Percentiles rank a stretch among this genome's conserved stretches.
These are phyloP conservation scores for Calocybe gambosa DNA, from an alignment of 1,284 basidiomycete species.

Conservation along the genomic window DNA sequence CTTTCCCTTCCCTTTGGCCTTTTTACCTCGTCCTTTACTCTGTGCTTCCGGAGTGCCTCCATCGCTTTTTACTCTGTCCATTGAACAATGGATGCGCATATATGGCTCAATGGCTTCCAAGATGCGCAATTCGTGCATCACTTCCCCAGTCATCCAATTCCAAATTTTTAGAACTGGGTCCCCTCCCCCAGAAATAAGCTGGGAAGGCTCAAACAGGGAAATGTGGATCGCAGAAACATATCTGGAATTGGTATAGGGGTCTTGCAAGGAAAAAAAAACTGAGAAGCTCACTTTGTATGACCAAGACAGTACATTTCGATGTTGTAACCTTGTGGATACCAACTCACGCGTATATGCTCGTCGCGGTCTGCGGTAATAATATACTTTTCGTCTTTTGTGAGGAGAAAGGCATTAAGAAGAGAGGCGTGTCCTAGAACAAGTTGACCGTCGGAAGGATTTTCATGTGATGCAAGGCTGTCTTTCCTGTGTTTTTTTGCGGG, in stretches of 20 bases:
- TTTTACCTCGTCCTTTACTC: conserved; percentile 18
- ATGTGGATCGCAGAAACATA: conserved; percentile 80
- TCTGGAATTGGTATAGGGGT: conserved; percentile 32
- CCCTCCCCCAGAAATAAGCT: conserved; percentile 83
- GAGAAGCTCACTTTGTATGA: conserved; percentile 60
- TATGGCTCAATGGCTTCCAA: conserved; percentile 52
- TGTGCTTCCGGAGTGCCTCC: conserved; percentile 21
- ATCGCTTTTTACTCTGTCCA: conserved; percentile 31
- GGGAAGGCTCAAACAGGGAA: conserved; percentile 40
- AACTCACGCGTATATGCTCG: conserved; percentile 89
- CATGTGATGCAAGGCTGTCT: conserved; percentile 51
- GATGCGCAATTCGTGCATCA: conserved; percentile 50
- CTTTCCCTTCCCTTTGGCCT: conserved; percentile 22
- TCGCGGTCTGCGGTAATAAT: conserved; percentile 88
- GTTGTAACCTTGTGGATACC: conserved; percentile 78
- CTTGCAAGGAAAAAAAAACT: not conserved
- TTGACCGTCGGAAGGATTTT: conserved; percentile 68
- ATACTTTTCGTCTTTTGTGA: conserved; percentile 61
- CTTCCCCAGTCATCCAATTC: conserved; percentile 66
- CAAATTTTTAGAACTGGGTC: conserved; percentile 74
- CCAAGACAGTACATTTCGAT: conserved; percentile 86
- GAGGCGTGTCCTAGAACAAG: conserved; percentile 86
- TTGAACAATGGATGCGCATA: conserved; percentile 47
- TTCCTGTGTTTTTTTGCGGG: conserved; percentile 26
- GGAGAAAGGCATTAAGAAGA: conserved; percentile 66